Conservation (phyloP, 306 rosid genomes). For the Ormosia emarginata region DNA sequence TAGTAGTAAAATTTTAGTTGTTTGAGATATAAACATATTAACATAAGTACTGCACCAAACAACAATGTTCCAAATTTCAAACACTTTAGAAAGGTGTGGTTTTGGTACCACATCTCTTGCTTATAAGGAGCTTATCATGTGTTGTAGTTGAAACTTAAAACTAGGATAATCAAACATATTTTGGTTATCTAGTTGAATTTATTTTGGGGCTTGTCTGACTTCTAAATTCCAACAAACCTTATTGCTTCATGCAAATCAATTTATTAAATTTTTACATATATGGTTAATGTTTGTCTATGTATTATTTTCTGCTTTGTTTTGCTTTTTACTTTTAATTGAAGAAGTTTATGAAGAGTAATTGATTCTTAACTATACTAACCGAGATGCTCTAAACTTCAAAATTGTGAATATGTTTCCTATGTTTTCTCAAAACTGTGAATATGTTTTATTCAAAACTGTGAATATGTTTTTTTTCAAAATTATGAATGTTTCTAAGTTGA, state of each 20-base stretch:
- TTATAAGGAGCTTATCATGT: not conserved
- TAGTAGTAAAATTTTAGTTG: too few relatives aligned
- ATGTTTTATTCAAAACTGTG: too few relatives aligned
- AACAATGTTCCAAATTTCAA: slow-evolving; percentile 56
- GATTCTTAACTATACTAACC: not conserved
- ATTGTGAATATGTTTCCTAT: too few relatives aligned
- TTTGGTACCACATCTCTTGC: slow-evolving; percentile 11
- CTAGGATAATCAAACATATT: not conserved
- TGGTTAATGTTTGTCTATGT: not conserved
- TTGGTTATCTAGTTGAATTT: slow-evolving; percentile 10
- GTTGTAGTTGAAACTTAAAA: slow-evolving; percentile 1
- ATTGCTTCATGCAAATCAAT: not conserved
- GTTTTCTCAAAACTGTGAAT: too few relatives aligned
- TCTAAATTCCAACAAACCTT: not conserved
- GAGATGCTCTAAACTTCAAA: too few relatives aligned
- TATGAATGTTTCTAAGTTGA: too few relatives aligned
- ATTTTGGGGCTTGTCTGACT: not conserved
- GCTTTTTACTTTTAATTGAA: not conserved
- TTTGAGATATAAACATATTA: slow-evolving; percentile 39
- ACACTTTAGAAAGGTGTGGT: slow-evolving; percentile 71
- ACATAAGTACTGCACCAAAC: slow-evolving; percentile 31
- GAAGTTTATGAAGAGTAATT: not conserved
- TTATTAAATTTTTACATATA: not conserved
- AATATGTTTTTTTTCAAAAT: too few relatives aligned
- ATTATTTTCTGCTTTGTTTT: not conserved